These are phyloP conservation scores for Barnettozyma salicaria DNA, from an alignment of 805 yeast genomes.

Conservation along the genomic window DNA sequence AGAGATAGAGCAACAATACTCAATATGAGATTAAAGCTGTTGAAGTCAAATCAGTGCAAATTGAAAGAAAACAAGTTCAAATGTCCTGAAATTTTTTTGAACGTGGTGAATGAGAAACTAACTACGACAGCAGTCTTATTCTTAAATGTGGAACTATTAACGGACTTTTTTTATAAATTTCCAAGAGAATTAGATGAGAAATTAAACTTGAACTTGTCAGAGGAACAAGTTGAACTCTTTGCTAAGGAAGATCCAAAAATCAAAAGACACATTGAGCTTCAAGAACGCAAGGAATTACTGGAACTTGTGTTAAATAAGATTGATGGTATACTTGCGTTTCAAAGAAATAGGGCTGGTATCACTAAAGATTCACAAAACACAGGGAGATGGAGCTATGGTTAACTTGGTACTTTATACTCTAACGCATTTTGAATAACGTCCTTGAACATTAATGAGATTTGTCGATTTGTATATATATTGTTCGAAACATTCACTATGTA, in stretches of 20 bases:
- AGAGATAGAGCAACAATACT: conserved; percentile 66
- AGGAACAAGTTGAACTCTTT: conserved; percentile 77
- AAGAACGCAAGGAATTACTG: conserved; percentile 83
- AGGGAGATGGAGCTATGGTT: conserved; percentile 8
- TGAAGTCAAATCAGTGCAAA: conserved; percentile 72
- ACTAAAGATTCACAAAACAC: neutral
- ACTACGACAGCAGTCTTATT: conserved; percentile 91
- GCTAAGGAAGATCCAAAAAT: conserved; percentile 91
- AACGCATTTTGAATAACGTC: neutral
- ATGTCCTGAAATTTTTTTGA: conserved; percentile 92
- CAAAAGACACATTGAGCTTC: conserved; percentile 85
- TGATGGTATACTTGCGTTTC: conserved; percentile 45
- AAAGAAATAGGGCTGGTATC: conserved; percentile 20
- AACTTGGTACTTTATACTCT: neutral
- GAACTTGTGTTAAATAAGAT: conserved; percentile 81
- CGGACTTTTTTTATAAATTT: conserved; percentile 93
- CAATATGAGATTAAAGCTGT: conserved; percentile 66
- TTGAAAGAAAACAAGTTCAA: conserved; percentile 74
- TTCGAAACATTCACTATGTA: neutral
- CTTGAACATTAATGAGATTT: too few species aligned
- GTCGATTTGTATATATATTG: neutral
- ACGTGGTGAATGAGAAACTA: conserved; percentile 85
- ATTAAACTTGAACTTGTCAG: conserved; percentile 54
- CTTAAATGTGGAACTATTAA: conserved; percentile 84
- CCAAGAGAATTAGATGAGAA: conserved; percentile 87